Conservation (phyloP, 164 flowering plant genomes). For the Liriodendron chinense region DNA sequence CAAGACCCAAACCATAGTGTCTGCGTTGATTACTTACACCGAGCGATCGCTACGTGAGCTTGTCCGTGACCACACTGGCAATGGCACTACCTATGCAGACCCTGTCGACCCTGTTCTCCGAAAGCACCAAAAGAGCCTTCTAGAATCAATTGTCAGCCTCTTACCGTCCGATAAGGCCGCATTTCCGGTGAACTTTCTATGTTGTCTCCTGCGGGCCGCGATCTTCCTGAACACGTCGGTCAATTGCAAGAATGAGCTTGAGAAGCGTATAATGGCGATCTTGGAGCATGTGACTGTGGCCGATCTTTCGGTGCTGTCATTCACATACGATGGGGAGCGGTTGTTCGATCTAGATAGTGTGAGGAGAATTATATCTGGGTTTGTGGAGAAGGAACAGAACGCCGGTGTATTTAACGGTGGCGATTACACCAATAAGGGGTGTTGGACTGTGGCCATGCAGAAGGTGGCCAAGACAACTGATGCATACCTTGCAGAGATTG, state of each 20-base stretch:
- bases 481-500: slow-evolving; percentile 75
- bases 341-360: slow-evolving; percentile 86
- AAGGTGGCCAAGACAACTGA: slow-evolving; percentile 72
- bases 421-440: slow-evolving; percentile 24
- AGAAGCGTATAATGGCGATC: slow-evolving; percentile 59
- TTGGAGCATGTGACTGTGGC: slow-evolving; percentile 79
- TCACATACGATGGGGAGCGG: slow-evolving; percentile 73
- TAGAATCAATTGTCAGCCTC: slow-evolving; percentile 59
- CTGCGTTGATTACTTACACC: slow-evolving; percentile 65
- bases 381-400: slow-evolving; percentile 68
- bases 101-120: slow-evolving; percentile 24
- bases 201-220: slow-evolving; percentile 77
- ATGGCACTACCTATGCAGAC: slow-evolving; percentile 25
- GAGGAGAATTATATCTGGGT: slow-evolving; percentile 60
- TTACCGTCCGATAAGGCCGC: slow-evolving; percentile 68
- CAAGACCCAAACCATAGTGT: slow-evolving; percentile 50
- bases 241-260: slow-evolving; percentile 65
- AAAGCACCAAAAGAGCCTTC: slow-evolving; percentile 27
- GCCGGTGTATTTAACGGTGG: slow-evolving; percentile 50
- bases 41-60: slow-evolving; percentile 65
- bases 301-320: slow-evolving; percentile 70
- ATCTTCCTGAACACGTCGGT: slow-evolving; percentile 49
- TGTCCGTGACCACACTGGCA: slow-evolving; percentile 65
- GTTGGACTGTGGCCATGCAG: slow-evolving; percentile 44
- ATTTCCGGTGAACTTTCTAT: slow-evolving; percentile 68